Conservation (phyloP, 805 yeast species). For the Cyberlindnera maclurae region DNA sequence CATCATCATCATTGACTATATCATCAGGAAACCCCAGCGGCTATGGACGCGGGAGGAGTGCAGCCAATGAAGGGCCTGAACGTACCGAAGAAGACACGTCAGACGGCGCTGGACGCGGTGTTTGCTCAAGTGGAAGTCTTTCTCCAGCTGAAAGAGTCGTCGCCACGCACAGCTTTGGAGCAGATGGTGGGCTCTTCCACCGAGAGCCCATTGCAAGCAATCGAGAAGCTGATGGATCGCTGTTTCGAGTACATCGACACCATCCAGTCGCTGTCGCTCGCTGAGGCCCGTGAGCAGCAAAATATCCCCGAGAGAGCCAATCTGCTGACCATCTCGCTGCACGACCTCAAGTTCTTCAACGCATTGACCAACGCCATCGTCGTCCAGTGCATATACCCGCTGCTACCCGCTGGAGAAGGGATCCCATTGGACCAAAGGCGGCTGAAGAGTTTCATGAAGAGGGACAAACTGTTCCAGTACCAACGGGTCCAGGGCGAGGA, state of each 20-base stretch:
- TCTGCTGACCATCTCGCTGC: conserved; percentile 61
- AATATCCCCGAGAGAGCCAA: conserved; percentile 13
- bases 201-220: background rate
- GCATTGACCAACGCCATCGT: conserved; percentile 57
- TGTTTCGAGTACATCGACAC: conserved; percentile 8
- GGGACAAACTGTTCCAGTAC: conserved; percentile 15
- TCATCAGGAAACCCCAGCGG: too few species aligned
- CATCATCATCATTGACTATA: too few species aligned
- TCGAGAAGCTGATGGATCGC: conserved; percentile 1
- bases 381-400: conserved; percentile 64
- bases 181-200: background rate
- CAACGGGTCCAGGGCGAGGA: background rate
- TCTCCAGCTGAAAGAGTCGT: conserved; percentile 16
- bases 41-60: too few species aligned
- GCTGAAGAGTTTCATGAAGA: conserved; percentile 39
- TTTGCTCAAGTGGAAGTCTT: conserved; percentile 21
- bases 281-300: conserved; percentile 1
- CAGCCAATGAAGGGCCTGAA: conserved; percentile 19
- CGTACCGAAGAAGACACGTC: conserved; percentile 26
- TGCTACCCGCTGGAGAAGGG: conserved; percentile 49
- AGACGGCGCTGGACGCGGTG: conserved; percentile 27
- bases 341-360: conserved; percentile 75
- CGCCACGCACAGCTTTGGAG: conserved; percentile 2
- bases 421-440: conserved; percentile 58
- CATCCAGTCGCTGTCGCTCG: conserved; percentile 15